Conservation (phyloP, 2,329 filamentous ascomycete species). For the Pyricularia sp. region DNA sequence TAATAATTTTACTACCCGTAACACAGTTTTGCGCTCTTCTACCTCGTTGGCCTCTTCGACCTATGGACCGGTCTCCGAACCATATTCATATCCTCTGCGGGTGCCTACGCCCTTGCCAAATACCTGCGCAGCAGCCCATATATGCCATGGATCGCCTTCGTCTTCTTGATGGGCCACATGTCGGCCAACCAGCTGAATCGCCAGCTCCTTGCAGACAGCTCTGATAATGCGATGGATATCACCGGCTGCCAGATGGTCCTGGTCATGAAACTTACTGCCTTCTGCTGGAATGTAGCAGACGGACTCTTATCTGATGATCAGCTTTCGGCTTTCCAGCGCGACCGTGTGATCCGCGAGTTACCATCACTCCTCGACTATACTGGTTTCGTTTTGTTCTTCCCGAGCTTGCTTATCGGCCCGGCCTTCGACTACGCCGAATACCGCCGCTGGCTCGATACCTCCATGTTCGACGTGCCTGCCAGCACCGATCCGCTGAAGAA, state of each 20-base stretch:
- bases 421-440: constrained; percentile 95
- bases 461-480: constrained; percentile 82
- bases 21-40: constrained; percentile 70
- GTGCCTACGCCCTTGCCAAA: constrained; percentile 74
- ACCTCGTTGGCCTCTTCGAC: constrained; percentile 86
- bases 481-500: constrained; percentile 78
- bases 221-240: constrained; percentile 67
- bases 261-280: constrained; percentile 93
- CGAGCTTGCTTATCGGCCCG: constrained; percentile 78
- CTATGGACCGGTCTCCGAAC: constrained; percentile 79
- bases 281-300: constrained; percentile 97
- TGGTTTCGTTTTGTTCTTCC: constrained; percentile 93
- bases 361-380: constrained; percentile 72
- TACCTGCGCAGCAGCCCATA: constrained; percentile 71
- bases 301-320: constrained; percentile 70
- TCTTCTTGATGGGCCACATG: constrained; percentile 94
- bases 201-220: constrained; percentile 47
- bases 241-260: constrained; percentile 97
- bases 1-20: neutral
- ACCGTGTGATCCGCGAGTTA: constrained; percentile 65
- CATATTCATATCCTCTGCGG: constrained; percentile 67
- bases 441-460: constrained; percentile 81
- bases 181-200: constrained; percentile 80
- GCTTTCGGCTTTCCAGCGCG: constrained; percentile 80
- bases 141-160: constrained; percentile 96